phyloP scores from a whole-genome alignment of 805 yeast genomes.

The Suhomyces xylopsoci region DNA sequence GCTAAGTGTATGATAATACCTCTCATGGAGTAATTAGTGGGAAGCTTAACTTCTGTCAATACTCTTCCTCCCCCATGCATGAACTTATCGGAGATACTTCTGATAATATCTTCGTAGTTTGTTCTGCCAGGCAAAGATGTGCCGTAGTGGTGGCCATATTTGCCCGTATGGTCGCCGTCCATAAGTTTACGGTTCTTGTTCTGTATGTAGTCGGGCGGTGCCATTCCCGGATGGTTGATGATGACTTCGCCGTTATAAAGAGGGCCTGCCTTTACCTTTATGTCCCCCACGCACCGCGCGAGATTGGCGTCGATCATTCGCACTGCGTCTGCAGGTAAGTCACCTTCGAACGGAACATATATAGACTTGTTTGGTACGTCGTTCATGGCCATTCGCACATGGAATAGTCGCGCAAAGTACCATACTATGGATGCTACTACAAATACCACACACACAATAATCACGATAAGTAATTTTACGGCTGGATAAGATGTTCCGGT shows the following conservation, averaged over 20 bases:
- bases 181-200: conserved; percentile 20
- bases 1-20: conserved; percentile 40
- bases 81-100: conserved; percentile 58
- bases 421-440: conserved; percentile 48
- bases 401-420: conserved; percentile 57
- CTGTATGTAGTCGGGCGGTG: conserved; percentile 42
- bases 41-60: conserved; percentile 25
- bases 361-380: conserved; percentile 66
- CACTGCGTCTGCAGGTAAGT: conserved; percentile 37
- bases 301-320: conserved; percentile 24
- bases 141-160: conserved; percentile 5
- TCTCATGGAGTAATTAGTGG: conserved; percentile 34
- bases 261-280: conserved; percentile 36
- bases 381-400: conserved; percentile 54
- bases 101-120: conserved; percentile 52
- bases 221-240: conserved; percentile 38
- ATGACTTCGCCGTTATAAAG: conserved; percentile 23
- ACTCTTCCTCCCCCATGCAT: conserved; percentile 42
- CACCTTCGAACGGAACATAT: conserved; percentile 65
- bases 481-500: conserved; percentile 57
- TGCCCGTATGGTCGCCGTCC: conserved; percentile 12
- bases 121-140: conserved; percentile 26
- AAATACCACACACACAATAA: conserved; percentile 65
- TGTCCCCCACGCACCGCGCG: conserved; percentile 25
- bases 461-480: conserved; percentile 76